Conservation (phyloP, 208 protist species). For the Herpetomonas muscarum region DNA sequence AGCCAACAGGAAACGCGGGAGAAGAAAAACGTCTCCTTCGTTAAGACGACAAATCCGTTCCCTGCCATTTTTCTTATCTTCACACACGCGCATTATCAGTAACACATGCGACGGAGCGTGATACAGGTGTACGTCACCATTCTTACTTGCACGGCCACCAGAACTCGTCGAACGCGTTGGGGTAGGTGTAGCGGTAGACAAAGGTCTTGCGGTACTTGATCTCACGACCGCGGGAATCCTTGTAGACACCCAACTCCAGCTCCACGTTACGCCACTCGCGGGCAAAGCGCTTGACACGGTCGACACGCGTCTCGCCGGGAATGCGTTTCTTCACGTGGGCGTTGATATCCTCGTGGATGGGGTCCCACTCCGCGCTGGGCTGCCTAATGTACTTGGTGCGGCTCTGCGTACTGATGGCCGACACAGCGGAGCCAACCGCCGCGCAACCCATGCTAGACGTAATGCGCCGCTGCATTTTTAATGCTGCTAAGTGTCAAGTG, state of each 20-base stretch:
- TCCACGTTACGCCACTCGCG: conserved; percentile 91
- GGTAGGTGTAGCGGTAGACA: conserved; percentile 90
- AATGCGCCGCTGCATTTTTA: too few species aligned
- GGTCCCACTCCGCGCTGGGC: conserved; percentile 81
- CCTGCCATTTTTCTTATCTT: too few species aligned
- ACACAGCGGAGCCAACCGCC: neutral
- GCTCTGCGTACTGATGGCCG: conserved; percentile 15
- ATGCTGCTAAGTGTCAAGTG: too few species aligned
- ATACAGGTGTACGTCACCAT: conserved; percentile 1
- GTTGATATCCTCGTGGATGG: conserved; percentile 88
- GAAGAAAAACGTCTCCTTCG: too few species aligned
- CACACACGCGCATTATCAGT: too few species aligned
- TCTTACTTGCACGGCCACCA: conserved; percentile 87
- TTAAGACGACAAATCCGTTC: too few species aligned
- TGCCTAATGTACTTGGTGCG: conserved; percentile 81
- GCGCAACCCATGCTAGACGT: conserved; percentile 1
- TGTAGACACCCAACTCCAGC: conserved; percentile 84
- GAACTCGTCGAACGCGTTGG: conserved; percentile 89
- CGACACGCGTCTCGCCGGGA: conserved; percentile 84
- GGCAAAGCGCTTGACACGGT: conserved; percentile 83
- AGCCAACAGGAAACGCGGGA: too few species aligned
- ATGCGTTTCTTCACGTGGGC: conserved; percentile 89
- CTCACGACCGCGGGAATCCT: conserved; percentile 81
- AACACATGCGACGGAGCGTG: too few species aligned
- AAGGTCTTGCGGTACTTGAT: conserved; percentile 90